Percentiles rank a stretch among this genome's conserved stretches.
These are phyloP conservation scores for Chlamydomonas schloesseri DNA, from an alignment of 139 green algal species.

Conservation along the genomic window DNA sequence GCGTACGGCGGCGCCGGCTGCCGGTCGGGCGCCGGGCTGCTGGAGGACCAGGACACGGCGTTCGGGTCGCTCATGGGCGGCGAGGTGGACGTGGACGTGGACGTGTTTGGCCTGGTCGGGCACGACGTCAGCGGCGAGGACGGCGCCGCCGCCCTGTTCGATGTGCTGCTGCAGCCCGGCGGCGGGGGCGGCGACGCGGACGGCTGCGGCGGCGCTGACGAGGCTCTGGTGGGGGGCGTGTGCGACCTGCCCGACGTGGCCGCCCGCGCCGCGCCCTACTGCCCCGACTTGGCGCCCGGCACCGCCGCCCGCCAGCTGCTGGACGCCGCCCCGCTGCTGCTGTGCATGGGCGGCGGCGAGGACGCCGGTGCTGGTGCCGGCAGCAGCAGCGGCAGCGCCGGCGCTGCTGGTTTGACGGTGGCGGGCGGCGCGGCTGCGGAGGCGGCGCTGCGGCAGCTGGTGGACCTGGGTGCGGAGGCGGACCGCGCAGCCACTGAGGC, in stretches of 20 bases:
- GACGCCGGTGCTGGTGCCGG: not conserved
- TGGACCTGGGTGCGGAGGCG: not conserved
- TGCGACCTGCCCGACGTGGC: constrained; percentile 3
- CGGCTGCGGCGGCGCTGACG: not conserved
- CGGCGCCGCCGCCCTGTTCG: not conserved
- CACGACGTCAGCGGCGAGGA: too few species aligned
- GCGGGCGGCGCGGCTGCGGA: not conserved
- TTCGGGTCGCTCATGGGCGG: constrained; percentile 17
- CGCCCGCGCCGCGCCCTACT: not conserved
- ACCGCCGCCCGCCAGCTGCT: not conserved
- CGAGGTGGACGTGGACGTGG: constrained; percentile 38
- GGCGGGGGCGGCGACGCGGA: not conserved
- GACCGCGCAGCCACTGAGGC: constrained; percentile 16
- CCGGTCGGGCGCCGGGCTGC: not conserved
- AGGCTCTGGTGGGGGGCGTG: not conserved
- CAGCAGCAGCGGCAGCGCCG: too few species aligned
- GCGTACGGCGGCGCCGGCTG: not conserved
- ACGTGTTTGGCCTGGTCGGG: constrained; percentile 41
- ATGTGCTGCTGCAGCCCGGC: constrained; percentile 6
- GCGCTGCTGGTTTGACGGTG: too few species aligned
- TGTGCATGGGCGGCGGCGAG: not conserved
- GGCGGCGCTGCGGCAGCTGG: constrained; percentile 6
- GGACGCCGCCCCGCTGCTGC: constrained; percentile 2
- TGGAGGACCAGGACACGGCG: not conserved
- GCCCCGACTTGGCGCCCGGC: constrained; percentile 14